Percentiles rank a stretch among this genome's conserved stretches.
Conservation (phyloP, 23 red algal species). For the Gracilaria vermiculophylla region DNA sequence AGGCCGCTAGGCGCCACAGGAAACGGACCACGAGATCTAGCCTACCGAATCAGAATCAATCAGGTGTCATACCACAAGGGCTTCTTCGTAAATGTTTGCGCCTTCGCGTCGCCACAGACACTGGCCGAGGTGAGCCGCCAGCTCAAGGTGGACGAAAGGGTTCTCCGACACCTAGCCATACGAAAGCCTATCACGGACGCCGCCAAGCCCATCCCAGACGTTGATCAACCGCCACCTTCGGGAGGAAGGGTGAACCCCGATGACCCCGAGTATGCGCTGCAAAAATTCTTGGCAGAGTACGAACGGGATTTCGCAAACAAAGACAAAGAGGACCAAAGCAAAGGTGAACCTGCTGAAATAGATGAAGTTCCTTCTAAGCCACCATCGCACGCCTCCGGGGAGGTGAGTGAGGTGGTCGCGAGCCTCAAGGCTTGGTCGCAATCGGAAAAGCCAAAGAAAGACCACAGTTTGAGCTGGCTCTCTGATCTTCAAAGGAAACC, state of each 20-base stretch:
- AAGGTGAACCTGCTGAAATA: background rate
- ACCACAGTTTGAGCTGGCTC: constrained; percentile 11
- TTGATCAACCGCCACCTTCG: constrained; percentile 1
- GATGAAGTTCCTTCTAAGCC: background rate
- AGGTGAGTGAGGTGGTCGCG: constrained; percentile 9
- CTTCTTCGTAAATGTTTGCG: constrained; percentile 64
- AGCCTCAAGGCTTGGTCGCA: constrained; percentile 17
- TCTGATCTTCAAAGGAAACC: background rate
- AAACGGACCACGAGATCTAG: constrained; percentile 58
- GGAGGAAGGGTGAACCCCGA: background rate
- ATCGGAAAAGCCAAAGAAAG: constrained; percentile 16
- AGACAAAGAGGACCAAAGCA: background rate
- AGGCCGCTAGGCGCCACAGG: constrained; percentile 45
- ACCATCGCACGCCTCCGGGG: background rate
- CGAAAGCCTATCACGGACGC: constrained; percentile 21
- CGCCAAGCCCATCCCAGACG: background rate
- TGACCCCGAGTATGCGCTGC: constrained; percentile 38
- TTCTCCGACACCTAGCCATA: constrained; percentile 39
- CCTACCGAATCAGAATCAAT: constrained; percentile 65
- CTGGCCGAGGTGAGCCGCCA: constrained; percentile 58
- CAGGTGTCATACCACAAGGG: constrained; percentile 60
- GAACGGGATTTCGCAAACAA: constrained; percentile 33
- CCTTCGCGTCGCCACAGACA: constrained; percentile 55
- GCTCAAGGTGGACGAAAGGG: constrained; percentile 53
- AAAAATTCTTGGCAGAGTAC: constrained; percentile 55